These are phyloP conservation scores for Calocybe indica DNA, from an alignment of 768 basidiomycete genomes.

Conservation along the genomic window DNA sequence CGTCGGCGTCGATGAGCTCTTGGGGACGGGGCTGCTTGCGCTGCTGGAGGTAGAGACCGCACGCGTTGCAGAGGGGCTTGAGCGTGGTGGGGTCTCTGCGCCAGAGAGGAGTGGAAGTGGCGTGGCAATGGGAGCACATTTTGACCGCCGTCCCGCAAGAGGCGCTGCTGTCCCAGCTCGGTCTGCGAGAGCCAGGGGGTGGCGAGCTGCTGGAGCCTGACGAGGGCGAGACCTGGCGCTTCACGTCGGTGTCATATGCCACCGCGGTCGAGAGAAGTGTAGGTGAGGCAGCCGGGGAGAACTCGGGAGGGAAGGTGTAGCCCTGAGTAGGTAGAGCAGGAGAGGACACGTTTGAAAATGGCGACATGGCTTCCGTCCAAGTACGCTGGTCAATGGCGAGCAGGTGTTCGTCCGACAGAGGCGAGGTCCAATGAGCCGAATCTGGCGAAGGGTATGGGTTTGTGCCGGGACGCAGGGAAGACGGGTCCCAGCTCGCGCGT, in stretches of 20 bases:
- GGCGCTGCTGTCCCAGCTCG: constrained; percentile 23
- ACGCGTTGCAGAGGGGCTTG: constrained; percentile 41
- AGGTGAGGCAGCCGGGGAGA: constrained; percentile 28
- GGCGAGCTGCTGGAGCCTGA: constrained; percentile 17
- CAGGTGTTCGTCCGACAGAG: constrained; percentile 17
- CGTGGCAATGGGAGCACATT: constrained; percentile 40
- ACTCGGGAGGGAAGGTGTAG: constrained; percentile 22
- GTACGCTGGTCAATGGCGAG: constrained; percentile 18
- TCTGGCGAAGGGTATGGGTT: constrained; percentile 13
- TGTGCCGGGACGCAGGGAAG: neutral
- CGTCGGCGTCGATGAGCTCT: constrained; percentile 43
- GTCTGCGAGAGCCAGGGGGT: constrained; percentile 17
- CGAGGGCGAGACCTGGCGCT: neutral
- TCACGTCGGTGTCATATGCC: neutral
- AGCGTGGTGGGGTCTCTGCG: constrained; percentile 39
- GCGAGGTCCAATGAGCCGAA: constrained; percentile 12
- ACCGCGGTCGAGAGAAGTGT: constrained; percentile 4
- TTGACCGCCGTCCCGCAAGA: constrained; percentile 17
- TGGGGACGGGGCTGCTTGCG: constrained; percentile 40
- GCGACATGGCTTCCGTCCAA: constrained; percentile 21
- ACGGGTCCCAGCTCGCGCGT: constrained; percentile 7
- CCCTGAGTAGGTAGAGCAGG: constrained; percentile 13
- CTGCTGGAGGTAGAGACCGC: constrained; percentile 42
- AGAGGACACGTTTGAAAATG: constrained; percentile 16
- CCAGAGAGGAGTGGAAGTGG: constrained; percentile 44